Evolutionary conservation across 768 basidiomycete species (phyloP).

Genomic region (Termitomyces sp.): DNA sequence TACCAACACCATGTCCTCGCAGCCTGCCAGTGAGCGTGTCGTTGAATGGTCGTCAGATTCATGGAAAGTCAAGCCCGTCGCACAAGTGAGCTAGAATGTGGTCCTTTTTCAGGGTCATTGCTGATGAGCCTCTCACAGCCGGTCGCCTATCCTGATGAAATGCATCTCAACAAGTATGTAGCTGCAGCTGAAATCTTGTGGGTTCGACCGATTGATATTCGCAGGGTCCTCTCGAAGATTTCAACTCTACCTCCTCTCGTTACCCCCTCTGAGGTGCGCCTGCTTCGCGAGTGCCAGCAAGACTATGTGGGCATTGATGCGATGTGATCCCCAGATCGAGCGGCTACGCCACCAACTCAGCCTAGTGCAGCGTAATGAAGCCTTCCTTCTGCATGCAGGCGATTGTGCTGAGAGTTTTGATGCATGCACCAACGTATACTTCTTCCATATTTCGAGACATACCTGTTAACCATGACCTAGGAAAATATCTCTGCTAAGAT

Average conservation of each 20-base stretch:
- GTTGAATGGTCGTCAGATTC: conserved; percentile 67
- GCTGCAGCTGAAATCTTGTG: neutral
- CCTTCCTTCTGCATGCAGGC: conserved; percentile 94
- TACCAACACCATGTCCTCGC: neutral
- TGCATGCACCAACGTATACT: conserved; percentile 77
- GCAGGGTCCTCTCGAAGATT: conserved; percentile 78
- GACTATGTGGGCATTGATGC: conserved; percentile 3
- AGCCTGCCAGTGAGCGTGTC: neutral
- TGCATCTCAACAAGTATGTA: conserved; percentile 53
- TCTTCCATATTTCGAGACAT: neutral
- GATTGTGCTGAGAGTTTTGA: conserved; percentile 98
- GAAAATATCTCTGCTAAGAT: conserved; percentile 87
- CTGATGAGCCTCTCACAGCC: conserved; percentile 35
- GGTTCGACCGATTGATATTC: neutral
- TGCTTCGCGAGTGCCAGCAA: neutral
- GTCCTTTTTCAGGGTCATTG: neutral
- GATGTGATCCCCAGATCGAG: conserved; percentile 56
- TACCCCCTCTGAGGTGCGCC: conserved; percentile 81
- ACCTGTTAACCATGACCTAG: conserved; percentile 32
- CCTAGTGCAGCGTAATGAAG: conserved; percentile 80
- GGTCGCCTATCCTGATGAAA: conserved; percentile 67
- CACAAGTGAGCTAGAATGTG: conserved; percentile 51
- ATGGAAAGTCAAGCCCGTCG: conserved; percentile 75
- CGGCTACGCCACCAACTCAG: conserved; percentile 76
- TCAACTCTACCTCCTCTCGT: conserved; percentile 83